Evolutionary conservation across 73 alveolate species (phyloP).

Genomic region (Paramecium tetraurelia): DNA sequence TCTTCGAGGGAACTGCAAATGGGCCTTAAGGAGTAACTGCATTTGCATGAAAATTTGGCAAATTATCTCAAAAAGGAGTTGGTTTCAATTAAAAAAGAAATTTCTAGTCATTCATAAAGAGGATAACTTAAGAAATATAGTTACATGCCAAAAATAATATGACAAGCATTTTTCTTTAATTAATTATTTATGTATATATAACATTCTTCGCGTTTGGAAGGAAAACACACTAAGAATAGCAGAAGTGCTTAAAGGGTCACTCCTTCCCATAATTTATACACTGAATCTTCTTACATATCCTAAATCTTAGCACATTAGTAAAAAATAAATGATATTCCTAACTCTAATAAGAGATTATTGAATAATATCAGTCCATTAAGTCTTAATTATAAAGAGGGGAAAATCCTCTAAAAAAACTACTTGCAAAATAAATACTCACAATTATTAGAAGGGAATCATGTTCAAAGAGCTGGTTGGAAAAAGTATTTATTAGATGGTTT

Average conservation of each 20-base stretch:
- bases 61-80: background rate
- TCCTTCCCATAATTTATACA: background rate
- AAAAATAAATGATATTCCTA: background rate
- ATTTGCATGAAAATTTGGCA: background rate
- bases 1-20: background rate
- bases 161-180: background rate
- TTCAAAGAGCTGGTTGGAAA: conserved; percentile 14
- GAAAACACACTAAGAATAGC: background rate
- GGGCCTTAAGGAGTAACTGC: background rate
- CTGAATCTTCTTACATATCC: conserved; percentile 3
- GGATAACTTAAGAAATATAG: background rate
- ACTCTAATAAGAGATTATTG: background rate
- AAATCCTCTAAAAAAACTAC: background rate
- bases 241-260: background rate
- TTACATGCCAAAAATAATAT: conserved; percentile 20
- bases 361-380: background rate
- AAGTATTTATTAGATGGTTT: background rate
- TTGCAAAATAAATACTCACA: background rate
- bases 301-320: background rate
- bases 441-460: background rate
- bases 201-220: background rate
- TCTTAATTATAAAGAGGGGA: background rate
- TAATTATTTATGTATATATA: background rate
- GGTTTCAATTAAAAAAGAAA: background rate
- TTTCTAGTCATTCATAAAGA: background rate